phyloP scores from a whole-genome alignment of 345 rosid genomes.

The Physaria fendleri region DNA sequence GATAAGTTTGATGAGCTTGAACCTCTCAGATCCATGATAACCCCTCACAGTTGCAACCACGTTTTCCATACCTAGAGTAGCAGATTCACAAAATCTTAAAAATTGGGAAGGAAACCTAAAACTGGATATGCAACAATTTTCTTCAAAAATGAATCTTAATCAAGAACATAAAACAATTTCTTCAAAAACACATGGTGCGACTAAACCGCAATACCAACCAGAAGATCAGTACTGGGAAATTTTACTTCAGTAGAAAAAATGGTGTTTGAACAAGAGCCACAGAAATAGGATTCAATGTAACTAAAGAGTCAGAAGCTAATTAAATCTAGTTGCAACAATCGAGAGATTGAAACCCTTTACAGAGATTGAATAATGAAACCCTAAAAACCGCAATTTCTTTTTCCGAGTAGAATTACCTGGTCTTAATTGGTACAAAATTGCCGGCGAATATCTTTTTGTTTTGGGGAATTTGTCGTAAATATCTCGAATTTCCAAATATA shows the following conservation, averaged over 20 bases:
- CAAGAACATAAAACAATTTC: too few relatives aligned
- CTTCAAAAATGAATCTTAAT: too few relatives aligned
- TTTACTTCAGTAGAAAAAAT: too few relatives aligned
- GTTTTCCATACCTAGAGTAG: slow-evolving; percentile 57
- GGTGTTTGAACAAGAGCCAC: neutral
- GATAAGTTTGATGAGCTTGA: slow-evolving; percentile 78
- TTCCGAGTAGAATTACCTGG: neutral
- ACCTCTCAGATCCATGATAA: slow-evolving; percentile 69
- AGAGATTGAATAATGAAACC: neutral
- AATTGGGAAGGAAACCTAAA: neutral
- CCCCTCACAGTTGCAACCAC: slow-evolving; percentile 94
- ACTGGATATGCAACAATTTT: neutral
- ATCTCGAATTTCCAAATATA: too few relatives aligned
- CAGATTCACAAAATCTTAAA: slow-evolving; percentile 6
- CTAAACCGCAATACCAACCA: neutral
- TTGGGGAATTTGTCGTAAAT: neutral
- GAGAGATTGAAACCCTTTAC: neutral
- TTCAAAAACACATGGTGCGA: too few relatives aligned
- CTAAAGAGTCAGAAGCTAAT: neutral
- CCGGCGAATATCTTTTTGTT: neutral
- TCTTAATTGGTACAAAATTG: neutral
- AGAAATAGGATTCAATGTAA: neutral
- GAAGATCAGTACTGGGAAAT: neutral
- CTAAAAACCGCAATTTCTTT: neutral
- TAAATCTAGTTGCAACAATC: neutral